Evolutionary conservation across 345 rosid species (phyloP), one percentile per base, ranked within the genome.

Genomic region (Linum usitatissimum): DNA sequence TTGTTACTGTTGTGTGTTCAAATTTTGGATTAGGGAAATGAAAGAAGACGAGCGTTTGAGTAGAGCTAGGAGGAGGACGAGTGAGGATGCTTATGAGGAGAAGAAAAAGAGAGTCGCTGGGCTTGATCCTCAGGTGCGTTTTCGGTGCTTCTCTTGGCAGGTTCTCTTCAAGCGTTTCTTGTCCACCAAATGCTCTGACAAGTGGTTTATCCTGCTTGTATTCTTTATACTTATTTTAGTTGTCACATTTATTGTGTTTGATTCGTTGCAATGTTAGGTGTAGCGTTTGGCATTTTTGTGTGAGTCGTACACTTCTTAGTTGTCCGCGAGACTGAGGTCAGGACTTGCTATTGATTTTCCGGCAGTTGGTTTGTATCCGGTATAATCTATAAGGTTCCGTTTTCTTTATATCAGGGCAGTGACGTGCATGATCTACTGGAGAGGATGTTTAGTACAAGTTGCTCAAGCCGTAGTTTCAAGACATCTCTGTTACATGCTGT

Each of bases 71-170:
- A 39, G 63, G 71, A 75, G 69, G 55, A 70, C 73, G 51, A 57
- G 51, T 57, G 70, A 72, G 36, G 64, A 57, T 13, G 70, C 67
- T 19, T 64, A 61, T 4, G 73, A 73, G 68, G 80, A 84, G 71
- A 68, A 79, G 48, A 79, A 76, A 68, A 79, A 77, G 80, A 72
- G 65, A 59, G 70, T 92, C 18, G 82, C 76, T 10, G 76, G 64
- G 30, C 68, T 86, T 51, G 98, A 92, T 74, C 89, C 96, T 45
- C 87, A 88, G 93, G 98, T 92, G 74, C 58, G n/a, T 42, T 53
- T 34, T 14, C 69, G 63, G 34, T 57, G 14, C 39, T 49, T 18
- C 39, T 13, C 3, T 38, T 34, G 28, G 53, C 12, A 42, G 9
- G 15, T 42, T 42, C 10, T 14, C 15, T 42, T 13, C 14, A 42